phyloP scores from a whole-genome alignment of 306 rosid species.

The Begonia masoniana region DNA sequence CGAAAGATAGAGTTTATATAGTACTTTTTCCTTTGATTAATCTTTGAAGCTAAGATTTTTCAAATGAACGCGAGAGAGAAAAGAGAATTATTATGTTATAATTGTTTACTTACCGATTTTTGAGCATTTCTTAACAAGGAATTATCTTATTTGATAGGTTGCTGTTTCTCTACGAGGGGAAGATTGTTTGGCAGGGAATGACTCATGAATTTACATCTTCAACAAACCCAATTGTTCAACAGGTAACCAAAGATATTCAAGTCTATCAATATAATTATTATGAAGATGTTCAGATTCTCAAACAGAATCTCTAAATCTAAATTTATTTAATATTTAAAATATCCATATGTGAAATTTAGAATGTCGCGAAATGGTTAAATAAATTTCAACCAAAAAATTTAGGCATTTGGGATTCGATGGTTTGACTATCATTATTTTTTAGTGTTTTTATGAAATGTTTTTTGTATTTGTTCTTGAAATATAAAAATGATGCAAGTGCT shows the following conservation, averaged over 20 bases:
- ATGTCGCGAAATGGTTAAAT: too few relatives aligned
- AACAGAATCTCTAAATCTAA: background rate
- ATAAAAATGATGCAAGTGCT: too few relatives aligned
- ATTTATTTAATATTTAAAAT: background rate
- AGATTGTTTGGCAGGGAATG: conserved; percentile 98
- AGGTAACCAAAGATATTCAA: conserved; percentile 31
- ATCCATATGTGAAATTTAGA: background rate
- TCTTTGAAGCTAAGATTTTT: too few relatives aligned
- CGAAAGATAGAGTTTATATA: background rate
- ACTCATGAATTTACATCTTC: conserved; percentile 77
- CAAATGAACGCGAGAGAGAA: too few relatives aligned
- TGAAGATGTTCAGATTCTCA: background rate
- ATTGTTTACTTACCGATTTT: background rate
- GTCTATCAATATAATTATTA: background rate
- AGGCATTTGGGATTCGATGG: too few relatives aligned
- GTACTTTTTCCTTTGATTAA: too few relatives aligned
- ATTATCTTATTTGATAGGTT: conserved; percentile 36
- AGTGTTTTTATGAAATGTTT: too few relatives aligned
- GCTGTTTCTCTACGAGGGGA: conserved; percentile 75
- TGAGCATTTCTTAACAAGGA: conserved; percentile 6
- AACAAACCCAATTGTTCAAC: conserved; percentile 78
- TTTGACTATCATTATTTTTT: too few relatives aligned
- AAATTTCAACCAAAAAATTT: too few relatives aligned
- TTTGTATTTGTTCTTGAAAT: too few relatives aligned
- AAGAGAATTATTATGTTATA: background rate